Percentiles rank a stretch among this genome's conserved stretches.
phyloP scores from a whole-genome alignment of 1,284 basidiomycete species.

The Sporisorium graminicola region DNA sequence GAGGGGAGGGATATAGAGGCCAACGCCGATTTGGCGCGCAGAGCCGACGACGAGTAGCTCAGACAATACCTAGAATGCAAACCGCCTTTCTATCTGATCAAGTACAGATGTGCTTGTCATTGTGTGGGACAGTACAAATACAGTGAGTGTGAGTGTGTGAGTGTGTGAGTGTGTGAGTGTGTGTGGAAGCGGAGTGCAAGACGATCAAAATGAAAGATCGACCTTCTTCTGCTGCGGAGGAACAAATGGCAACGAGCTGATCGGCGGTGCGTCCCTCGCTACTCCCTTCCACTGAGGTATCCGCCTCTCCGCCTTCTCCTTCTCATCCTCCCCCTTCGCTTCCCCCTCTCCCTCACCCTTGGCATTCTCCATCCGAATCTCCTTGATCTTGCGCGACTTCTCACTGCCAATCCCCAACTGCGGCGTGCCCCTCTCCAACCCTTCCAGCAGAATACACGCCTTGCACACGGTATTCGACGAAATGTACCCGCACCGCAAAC shows the following conservation, averaged over 20 bases:
- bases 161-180: conserved; percentile 13
- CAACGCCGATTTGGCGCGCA: conserved; percentile 27
- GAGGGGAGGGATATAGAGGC: conserved; percentile 46
- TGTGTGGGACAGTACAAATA: background rate
- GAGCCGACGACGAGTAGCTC: conserved; percentile 17
- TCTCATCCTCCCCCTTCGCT: background rate
- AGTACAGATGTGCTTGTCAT: no score
- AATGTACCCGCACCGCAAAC: conserved; percentile 68
- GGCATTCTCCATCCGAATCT: conserved; percentile 31
- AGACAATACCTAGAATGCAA: background rate
- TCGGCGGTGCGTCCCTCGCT: conserved; percentile 26
- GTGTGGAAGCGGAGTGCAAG: background rate
- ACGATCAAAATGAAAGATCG: conserved; percentile 30
- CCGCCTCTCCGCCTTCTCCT: conserved; percentile 32
- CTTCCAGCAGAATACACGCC: conserved; percentile 68
- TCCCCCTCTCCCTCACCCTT: conserved; percentile 3
- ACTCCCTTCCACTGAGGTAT: conserved; percentile 60
- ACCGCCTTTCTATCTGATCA: no score
- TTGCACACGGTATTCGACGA: conserved; percentile 67
- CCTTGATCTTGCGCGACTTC: conserved; percentile 50
- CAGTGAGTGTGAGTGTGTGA: conserved; percentile 8
- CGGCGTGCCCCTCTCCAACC: conserved; percentile 65
- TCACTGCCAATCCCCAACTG: conserved; percentile 63
- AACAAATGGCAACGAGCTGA: conserved; percentile 34
- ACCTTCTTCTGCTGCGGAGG: conserved; percentile 20